Conservation (phyloP, 495 filamentous ascomycete genomes). For the Aspergillus funiculosus region DNA sequence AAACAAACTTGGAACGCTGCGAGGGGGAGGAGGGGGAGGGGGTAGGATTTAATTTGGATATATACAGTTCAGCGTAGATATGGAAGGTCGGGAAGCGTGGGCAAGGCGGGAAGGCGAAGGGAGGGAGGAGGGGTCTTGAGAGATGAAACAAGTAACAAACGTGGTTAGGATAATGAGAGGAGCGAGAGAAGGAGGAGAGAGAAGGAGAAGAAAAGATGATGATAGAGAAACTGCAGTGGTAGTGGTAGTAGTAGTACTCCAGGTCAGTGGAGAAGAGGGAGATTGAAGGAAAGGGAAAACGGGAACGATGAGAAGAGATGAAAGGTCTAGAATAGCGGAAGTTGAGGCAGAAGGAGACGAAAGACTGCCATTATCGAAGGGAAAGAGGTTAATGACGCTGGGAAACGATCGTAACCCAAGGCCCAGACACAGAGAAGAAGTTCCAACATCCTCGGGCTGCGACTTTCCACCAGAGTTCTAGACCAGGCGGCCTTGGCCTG, state of each 20-base stretch:
- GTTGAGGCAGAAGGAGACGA: background rate
- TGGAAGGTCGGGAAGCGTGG: constrained; percentile 11
- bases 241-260: constrained; percentile 9
- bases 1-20: constrained; percentile 6
- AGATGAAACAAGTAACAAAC: background rate
- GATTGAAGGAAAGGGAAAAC: constrained; percentile 19
- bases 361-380: constrained; percentile 6
- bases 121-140: background rate
- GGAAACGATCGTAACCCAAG: constrained; percentile 16
- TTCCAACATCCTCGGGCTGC: constrained; percentile 18
- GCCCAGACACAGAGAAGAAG: constrained; percentile 10
- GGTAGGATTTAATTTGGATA: constrained; percentile 5
- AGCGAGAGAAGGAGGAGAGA: constrained; percentile 3
- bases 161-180: background rate
- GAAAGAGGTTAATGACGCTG: constrained; percentile 9
- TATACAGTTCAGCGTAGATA: constrained; percentile 11
- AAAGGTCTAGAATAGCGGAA: constrained; percentile 9
- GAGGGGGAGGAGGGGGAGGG: background rate
- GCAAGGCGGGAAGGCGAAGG: constrained; percentile 8
- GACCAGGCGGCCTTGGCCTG: constrained; percentile 19
- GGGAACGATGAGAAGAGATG: constrained; percentile 1
- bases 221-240: constrained; percentile 20
- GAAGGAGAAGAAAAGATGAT: constrained; percentile 13
- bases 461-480: constrained; percentile 23
- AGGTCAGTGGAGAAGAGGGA: constrained; percentile 20